Conservation (phyloP, 2,329 filamentous ascomycete species). For the Diplodia mutila region DNA sequence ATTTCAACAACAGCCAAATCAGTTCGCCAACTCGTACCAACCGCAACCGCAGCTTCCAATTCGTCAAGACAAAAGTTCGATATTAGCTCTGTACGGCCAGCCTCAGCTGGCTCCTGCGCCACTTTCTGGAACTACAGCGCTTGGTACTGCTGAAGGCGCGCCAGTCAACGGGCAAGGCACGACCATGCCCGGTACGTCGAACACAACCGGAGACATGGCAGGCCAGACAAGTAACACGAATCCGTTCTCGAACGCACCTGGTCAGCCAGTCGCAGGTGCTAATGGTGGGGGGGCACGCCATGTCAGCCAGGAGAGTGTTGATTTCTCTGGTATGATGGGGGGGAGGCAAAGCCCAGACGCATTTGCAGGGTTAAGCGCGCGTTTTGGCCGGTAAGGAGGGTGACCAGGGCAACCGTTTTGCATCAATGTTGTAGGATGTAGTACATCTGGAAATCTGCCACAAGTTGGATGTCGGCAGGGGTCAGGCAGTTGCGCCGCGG, state of each 20-base stretch:
- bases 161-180: conserved; percentile 38
- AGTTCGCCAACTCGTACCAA: conserved; percentile 40
- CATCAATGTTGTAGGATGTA: conserved; percentile 1
- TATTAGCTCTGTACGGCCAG: conserved; percentile 74
- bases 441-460: neutral
- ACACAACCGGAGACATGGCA: conserved; percentile 20
- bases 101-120: conserved; percentile 56
- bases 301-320: conserved; percentile 72
- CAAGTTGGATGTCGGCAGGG: neutral
- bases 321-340: conserved; percentile 62
- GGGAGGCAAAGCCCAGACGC: conserved; percentile 79
- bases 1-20: conserved; percentile 39
- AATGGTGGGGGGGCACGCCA: conserved; percentile 43
- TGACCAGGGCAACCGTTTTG: neutral
- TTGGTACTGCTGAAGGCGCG: conserved; percentile 31
- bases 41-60: conserved; percentile 42
- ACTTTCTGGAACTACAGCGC: conserved; percentile 34
- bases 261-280: conserved; percentile 28
- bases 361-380: conserved; percentile 73
- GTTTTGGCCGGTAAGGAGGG: conserved; percentile 12
- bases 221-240: conserved; percentile 56
- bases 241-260: conserved; percentile 51
- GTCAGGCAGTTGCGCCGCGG: neutral
- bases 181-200: conserved; percentile 41
- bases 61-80: conserved; percentile 70